Evolutionary conservation across 2,329 filamentous ascomycete species (phyloP).

Genomic region (Exophiala sp.): DNA sequence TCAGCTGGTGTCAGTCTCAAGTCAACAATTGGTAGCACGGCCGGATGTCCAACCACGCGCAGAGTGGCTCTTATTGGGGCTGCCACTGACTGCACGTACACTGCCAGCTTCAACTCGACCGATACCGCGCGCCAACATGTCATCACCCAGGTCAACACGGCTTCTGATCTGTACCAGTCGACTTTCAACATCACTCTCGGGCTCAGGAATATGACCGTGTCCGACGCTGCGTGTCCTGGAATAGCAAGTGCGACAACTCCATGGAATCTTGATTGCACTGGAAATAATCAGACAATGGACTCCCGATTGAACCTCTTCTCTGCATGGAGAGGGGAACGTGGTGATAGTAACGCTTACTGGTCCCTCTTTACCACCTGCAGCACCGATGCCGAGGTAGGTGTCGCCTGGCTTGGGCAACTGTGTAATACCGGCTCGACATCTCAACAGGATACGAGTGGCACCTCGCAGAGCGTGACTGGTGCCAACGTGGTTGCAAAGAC

Average conservation of each 20-base stretch:
- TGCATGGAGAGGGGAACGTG: slow-evolving; percentile 72
- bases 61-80: slow-evolving; percentile 89
- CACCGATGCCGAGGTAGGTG: slow-evolving; percentile 78
- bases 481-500: slow-evolving; percentile 88
- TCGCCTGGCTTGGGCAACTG: slow-evolving; percentile 89
- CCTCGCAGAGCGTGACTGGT: slow-evolving; percentile 69
- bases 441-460: slow-evolving; percentile 48
- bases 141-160: slow-evolving; percentile 78
- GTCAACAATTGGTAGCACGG: slow-evolving; percentile 72
- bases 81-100: slow-evolving; percentile 90
- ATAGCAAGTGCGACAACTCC: slow-evolving; percentile 63
- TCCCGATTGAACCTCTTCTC: slow-evolving; percentile 85
- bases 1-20: slow-evolving; percentile 75
- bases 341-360: slow-evolving; percentile 89
- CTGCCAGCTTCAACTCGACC: slow-evolving; percentile 63
- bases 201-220: slow-evolving; percentile 79
- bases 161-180: slow-evolving; percentile 81
- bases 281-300: slow-evolving; percentile 58
- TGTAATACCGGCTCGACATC: slow-evolving; percentile 62
- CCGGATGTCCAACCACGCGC: slow-evolving; percentile 84
- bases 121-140: slow-evolving; percentile 68
- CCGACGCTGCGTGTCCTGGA: slow-evolving; percentile 69
- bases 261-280: slow-evolving; percentile 78
- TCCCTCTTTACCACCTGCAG: slow-evolving; percentile 78
- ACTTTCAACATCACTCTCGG: slow-evolving; percentile 95